phyloP scores from a whole-genome alignment of 352 stramenopile species.

The Globisporangium nunn region DNA sequence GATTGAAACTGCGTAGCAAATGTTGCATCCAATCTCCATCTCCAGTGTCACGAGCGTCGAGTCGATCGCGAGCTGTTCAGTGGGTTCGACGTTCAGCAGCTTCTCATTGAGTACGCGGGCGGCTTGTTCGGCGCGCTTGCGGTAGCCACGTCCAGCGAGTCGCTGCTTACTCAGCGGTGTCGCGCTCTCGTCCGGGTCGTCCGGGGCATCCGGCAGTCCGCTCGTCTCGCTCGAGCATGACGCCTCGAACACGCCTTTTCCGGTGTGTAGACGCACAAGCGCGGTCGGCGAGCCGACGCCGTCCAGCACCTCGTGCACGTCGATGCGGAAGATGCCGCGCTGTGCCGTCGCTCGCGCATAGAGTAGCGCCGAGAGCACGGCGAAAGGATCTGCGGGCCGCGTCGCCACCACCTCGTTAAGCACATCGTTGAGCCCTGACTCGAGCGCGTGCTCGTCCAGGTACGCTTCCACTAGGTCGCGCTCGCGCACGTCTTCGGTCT shows the following conservation, averaged over 20 bases:
- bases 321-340: constrained; percentile 58
- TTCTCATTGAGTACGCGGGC: constrained; percentile 32
- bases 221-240: constrained; percentile 28
- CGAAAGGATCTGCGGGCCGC: constrained; percentile 58
- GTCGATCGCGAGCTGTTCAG: constrained; percentile 40
- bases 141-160: constrained; percentile 31
- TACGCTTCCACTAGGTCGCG: constrained; percentile 75
- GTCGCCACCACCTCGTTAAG: constrained; percentile 67
- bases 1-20: constrained; percentile 53
- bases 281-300: constrained; percentile 28
- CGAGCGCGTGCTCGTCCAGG: constrained; percentile 58
- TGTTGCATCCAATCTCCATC: constrained; percentile 38
- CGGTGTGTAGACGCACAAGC: constrained; percentile 55
- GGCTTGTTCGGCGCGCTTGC: constrained; percentile 22
- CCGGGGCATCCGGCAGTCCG: constrained; percentile 32
- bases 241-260: constrained; percentile 57
- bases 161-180: constrained; percentile 31
- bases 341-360: constrained; percentile 51
- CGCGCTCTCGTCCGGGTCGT: constrained; percentile 23
- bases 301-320: constrained; percentile 51
- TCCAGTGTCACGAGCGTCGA: constrained; percentile 28
- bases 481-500: constrained; percentile 38
- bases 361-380: constrained; percentile 59
- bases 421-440: constrained; percentile 56
- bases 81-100: constrained; percentile 34